Conservation (phyloP, 2,329 filamentous ascomycete genomes). For the Cercospora janseana region DNA sequence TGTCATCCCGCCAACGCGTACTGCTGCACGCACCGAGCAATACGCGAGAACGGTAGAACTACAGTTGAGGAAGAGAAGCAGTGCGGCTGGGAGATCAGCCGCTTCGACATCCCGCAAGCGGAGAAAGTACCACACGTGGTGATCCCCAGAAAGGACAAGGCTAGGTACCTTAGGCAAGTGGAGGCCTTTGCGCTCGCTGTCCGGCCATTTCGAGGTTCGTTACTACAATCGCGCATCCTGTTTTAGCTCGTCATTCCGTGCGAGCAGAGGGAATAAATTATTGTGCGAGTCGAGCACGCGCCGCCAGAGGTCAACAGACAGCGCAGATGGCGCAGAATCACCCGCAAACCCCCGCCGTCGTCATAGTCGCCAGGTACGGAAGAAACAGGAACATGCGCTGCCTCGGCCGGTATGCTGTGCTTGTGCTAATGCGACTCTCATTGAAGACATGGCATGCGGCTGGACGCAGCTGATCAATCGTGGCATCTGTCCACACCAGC, state of each 20-base stretch:
- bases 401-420: conserved; percentile 13
- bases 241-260: neutral
- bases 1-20: neutral
- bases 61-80: neutral
- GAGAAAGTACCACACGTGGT: neutral
- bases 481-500: conserved; percentile 93
- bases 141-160: neutral
- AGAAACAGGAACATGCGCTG: conserved; percentile 14
- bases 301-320: neutral
- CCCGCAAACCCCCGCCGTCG: conserved; percentile 47
- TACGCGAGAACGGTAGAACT: too few species aligned
- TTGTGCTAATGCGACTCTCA: conserved; percentile 4
- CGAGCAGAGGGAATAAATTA: too few species aligned
- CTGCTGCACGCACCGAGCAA: neutral
- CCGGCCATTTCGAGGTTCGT: neutral
- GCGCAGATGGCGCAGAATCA: conserved; percentile 5
- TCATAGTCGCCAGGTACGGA: conserved; percentile 51
- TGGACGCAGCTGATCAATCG: conserved; percentile 90
- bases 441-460: conserved; percentile 78
- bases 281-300: neutral
- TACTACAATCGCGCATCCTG: neutral
- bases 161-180: neutral
- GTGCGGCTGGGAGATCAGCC: conserved; percentile 5
- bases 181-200: conserved; percentile 3
- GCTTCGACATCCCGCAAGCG: conserved; percentile 1